phyloP scores from a whole-genome alignment of 768 basidiomycete genomes.

The Lyophyllum shimeji region DNA sequence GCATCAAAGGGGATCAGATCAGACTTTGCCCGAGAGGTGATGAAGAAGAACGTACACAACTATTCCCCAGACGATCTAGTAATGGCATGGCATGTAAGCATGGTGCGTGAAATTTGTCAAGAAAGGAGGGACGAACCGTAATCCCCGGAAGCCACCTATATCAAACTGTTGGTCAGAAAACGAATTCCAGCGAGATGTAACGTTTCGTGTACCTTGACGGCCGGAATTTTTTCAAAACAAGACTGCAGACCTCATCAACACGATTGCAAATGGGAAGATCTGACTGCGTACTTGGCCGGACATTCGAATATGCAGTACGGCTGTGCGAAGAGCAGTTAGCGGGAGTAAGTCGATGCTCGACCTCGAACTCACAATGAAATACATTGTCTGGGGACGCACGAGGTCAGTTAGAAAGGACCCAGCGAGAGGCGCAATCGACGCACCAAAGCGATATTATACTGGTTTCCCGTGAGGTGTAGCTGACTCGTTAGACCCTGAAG shows the following conservation, averaged over 20 bases:
- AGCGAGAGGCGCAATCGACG: slow-evolving; percentile 4
- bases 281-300: slow-evolving; percentile 57
- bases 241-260: slow-evolving; percentile 23
- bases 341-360: no score
- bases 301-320: slow-evolving; percentile 67
- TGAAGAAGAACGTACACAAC: slow-evolving; percentile 52
- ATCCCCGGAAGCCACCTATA: slow-evolving; percentile 65
- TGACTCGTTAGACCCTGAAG: slow-evolving; percentile 60
- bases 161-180: slow-evolving; percentile 2
- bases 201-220: slow-evolving; percentile 51
- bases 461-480: slow-evolving; percentile 53
- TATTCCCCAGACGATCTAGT: slow-evolving; percentile 61
- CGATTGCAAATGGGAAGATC: background rate
- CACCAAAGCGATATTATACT: slow-evolving; percentile 70
- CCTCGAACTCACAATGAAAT: slow-evolving; percentile 54
- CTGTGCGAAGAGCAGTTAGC: slow-evolving; percentile 24
- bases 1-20: no score
- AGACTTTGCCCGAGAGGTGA: no score
- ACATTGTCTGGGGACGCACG: slow-evolving; percentile 52
- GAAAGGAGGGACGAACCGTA: slow-evolving; percentile 37
- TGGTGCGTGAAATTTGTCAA: background rate
- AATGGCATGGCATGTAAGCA: slow-evolving; percentile 1
- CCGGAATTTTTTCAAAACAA: slow-evolving; percentile 61
- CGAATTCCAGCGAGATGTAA: background rate
- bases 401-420: background rate